Base-by-base conservation (phyloP, 2,329 filamentous ascomycete genomes). In the Lecanicillium sp. region DNA sequence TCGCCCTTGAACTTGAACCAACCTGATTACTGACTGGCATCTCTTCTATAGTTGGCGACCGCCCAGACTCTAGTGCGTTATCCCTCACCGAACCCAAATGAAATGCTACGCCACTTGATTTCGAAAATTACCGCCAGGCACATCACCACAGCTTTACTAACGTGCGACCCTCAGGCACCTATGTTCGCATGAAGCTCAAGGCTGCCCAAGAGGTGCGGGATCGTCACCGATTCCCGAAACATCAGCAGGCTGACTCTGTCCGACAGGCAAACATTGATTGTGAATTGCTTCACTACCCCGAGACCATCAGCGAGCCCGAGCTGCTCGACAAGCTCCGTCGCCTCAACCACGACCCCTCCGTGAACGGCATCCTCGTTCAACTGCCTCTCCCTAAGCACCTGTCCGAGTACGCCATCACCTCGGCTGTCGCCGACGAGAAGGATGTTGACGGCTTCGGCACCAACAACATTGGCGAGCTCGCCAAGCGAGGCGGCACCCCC, bases 121-220 rank as follows among this genome's bases (percentile, higher is more conserved):
- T 45, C 30, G 29, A 13, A 29, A 17, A 9, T 19, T 30, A 28
- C 40, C 20, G 17, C 17, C 29, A 30, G 19, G 20, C 20, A 31
- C 31, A 25, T 17, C 27, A 49, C 45, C 42, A 28, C 40, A 40
- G 31, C 47, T 39, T 49, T 44, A 42, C 51, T 56, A 54, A 60
- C 55, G 61, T 51, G 60, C 52, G 46, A 43, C 42, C 41, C 46
- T 55, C n/a, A 90, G 85, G 82, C 56, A 97, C 90, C 37, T 98
- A 98, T 84, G 90, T 98, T 65, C 89, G 89, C 67, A 98, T 98
- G 92, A 98, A 98, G 72, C 70, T 96, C 57, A 98, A 96, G 75
- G 92, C 92, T 49, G 92, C 92, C 42, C 72, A 86, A 60, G 92
- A 97, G 75, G 85, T 88, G 69, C 51, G 66, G 48, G 9, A 28